These are phyloP conservation scores for Oryza nivara DNA, from an alignment of 176 grass and related monocot genomes.

Conservation along the genomic window DNA sequence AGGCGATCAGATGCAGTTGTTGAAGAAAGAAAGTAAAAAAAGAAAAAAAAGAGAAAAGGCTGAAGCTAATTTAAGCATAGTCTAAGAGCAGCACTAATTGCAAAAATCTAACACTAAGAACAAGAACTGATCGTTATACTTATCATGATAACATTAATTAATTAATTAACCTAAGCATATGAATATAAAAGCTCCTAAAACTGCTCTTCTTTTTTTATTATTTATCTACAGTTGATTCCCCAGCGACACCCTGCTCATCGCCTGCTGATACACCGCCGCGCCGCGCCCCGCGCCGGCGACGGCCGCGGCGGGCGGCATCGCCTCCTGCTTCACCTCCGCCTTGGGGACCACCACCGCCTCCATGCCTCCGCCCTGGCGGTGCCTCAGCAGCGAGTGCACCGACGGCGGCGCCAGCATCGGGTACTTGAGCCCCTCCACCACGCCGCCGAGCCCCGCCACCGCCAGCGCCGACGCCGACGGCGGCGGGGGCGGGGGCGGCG, in stretches of 20 bases:
- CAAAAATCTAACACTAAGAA: neutral
- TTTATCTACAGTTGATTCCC: slow-evolving; percentile 68
- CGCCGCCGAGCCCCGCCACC: slow-evolving; percentile 3
- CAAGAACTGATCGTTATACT: slow-evolving; percentile 22
- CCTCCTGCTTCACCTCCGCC: slow-evolving; percentile 44
- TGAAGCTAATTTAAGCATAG: neutral
- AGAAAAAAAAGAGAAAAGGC: neutral
- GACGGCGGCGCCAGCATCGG: slow-evolving; percentile 44
- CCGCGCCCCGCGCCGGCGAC: neutral
- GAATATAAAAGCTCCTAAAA: neutral
- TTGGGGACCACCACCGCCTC: slow-evolving; percentile 46
- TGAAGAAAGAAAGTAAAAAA: neutral
- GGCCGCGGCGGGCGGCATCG: neutral
- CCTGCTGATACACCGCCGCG: slow-evolving; percentile 56
- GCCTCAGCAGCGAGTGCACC: slow-evolving; percentile 42
- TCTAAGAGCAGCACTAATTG: neutral
- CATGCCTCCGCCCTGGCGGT: slow-evolving; percentile 37
- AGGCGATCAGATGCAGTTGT: neutral
- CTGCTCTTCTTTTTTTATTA: slow-evolving; percentile 37
- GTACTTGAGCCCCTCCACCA: slow-evolving; percentile 44
- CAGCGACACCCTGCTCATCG: slow-evolving; percentile 54
- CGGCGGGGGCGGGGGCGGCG: slow-evolving; percentile 16
- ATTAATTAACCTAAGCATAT: slow-evolving; percentile 13
- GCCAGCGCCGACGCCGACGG: neutral
- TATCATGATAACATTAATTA: neutral